Conservation (phyloP, 2,329 filamentous ascomycete genomes). For the Delphinella strobiligena region DNA sequence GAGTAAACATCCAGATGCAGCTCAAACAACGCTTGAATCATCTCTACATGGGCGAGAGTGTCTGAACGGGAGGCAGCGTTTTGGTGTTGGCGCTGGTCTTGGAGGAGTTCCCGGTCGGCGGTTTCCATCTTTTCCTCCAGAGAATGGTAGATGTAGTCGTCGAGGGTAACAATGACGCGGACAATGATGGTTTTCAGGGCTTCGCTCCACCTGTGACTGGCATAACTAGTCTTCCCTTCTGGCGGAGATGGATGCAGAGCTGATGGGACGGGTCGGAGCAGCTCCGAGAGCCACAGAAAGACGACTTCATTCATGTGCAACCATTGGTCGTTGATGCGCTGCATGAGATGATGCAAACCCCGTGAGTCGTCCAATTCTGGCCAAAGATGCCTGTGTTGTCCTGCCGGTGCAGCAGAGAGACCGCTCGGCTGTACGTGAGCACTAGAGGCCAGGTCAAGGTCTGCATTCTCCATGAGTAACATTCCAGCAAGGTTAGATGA, state of each 20-base stretch:
- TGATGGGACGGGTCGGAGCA: constrained; percentile 33
- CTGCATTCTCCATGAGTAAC: constrained; percentile 16
- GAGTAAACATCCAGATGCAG: constrained; percentile 55
- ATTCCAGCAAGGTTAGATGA: constrained; percentile 17
- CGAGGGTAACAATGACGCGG: constrained; percentile 40
- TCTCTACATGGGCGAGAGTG: constrained; percentile 33
- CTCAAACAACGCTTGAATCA: constrained; percentile 52
- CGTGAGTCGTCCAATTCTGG: constrained; percentile 14
- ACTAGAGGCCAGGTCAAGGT: constrained; percentile 11
- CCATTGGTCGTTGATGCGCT: constrained; percentile 34
- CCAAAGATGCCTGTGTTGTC: constrained; percentile 10
- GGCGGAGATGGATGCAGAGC: constrained; percentile 8
- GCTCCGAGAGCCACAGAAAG: constrained; percentile 40
- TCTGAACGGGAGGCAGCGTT: too few species aligned
- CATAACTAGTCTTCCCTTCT: constrained; percentile 35
- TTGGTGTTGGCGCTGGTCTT: not conserved
- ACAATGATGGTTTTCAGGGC: constrained; percentile 43
- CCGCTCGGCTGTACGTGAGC: constrained; percentile 6
- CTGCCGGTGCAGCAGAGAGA: constrained; percentile 7
- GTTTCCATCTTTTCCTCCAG: constrained; percentile 2
- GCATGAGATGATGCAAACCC: constrained; percentile 28
- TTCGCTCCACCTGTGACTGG: constrained; percentile 42
- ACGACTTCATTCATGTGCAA: constrained; percentile 39
- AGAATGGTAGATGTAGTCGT: constrained; percentile 40
- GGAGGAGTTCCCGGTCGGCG: constrained; percentile 5